Evolutionary conservation across 805 yeast species (phyloP).

Genomic region (Saccharomycopsis oosterbeekiorum): DNA sequence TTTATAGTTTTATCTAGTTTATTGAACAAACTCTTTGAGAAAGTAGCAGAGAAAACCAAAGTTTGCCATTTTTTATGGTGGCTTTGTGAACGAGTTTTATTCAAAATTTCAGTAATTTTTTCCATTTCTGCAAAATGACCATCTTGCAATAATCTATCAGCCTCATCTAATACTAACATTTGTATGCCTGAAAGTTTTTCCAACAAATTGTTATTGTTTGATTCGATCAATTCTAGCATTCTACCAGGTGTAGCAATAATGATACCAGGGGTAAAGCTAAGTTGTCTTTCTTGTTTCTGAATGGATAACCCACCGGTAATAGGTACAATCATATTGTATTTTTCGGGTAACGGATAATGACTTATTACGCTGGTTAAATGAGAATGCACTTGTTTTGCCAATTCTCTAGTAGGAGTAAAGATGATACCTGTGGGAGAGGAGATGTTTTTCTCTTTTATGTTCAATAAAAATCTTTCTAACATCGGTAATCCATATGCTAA

Average conservation of each 20-base stretch:
- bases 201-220: conserved; percentile 36
- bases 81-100: conserved; percentile 37
- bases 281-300: conserved; percentile 80
- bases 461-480: conserved; percentile 48
- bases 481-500: conserved; percentile 92
- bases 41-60: conserved; percentile 90
- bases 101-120: conserved; percentile 59
- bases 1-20: conserved; percentile 43
- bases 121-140: conserved; percentile 94
- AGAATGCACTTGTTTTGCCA: conserved; percentile 85
- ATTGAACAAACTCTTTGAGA: conserved; percentile 70
- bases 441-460: conserved; percentile 21
- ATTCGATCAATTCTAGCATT: conserved; percentile 69
- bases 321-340: conserved; percentile 49
- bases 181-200: conserved; percentile 35
- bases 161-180: conserved; percentile 77
- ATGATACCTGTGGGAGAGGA: conserved; percentile 62
- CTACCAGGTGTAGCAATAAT: conserved; percentile 96
- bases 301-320: conserved; percentile 93
- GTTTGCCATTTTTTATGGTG: conserved; percentile 59
- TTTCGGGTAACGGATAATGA: conserved; percentile 37
- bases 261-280: conserved; percentile 54
- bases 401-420: conserved; percentile 92
- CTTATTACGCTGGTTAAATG: conserved; percentile 49
- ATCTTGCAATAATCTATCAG: conserved; percentile 88